These are phyloP conservation scores for Aspergillus sojae DNA, from an alignment of 2,329 filamentous ascomycete genomes.

Conservation along the genomic window DNA sequence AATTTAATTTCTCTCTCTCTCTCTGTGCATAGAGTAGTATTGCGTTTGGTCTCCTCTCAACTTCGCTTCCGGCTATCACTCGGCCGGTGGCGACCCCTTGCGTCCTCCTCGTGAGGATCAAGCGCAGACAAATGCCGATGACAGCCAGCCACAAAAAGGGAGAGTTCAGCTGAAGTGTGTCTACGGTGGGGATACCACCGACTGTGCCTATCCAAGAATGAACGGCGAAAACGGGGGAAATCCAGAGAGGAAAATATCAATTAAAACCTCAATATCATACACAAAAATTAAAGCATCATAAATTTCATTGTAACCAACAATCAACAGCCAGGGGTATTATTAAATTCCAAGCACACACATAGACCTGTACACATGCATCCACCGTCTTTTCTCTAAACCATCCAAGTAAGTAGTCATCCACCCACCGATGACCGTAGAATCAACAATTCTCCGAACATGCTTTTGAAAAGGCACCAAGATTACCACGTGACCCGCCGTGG, in stretches of 20 bases:
- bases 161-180: conserved; percentile 13
- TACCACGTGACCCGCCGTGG: conserved; percentile 24
- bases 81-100: conserved; percentile 8
- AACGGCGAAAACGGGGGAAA: not conserved
- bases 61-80: not conserved
- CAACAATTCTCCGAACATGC: conserved; percentile 6
- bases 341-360: conserved; percentile 21
- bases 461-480: conserved; percentile 10
- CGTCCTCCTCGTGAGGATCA: conserved; percentile 15
- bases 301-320: conserved; percentile 5
- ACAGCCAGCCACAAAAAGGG: conserved; percentile 21
- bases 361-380: conserved; percentile 17
- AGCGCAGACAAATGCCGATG: conserved; percentile 10
- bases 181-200: not conserved
- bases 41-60: not conserved
- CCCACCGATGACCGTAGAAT: conserved; percentile 4
- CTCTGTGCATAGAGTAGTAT: no score
- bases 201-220: not conserved
- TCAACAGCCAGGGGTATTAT: conserved; percentile 26
- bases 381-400: conserved; percentile 18
- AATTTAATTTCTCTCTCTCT: not conserved
- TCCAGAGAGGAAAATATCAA: not conserved
- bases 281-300: not conserved
- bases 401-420: conserved; percentile 8
- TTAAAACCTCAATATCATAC: conserved; percentile 1